Conservation (phyloP, 2,329 filamentous ascomycete genomes). For the Parafenestella ontariensis region DNA sequence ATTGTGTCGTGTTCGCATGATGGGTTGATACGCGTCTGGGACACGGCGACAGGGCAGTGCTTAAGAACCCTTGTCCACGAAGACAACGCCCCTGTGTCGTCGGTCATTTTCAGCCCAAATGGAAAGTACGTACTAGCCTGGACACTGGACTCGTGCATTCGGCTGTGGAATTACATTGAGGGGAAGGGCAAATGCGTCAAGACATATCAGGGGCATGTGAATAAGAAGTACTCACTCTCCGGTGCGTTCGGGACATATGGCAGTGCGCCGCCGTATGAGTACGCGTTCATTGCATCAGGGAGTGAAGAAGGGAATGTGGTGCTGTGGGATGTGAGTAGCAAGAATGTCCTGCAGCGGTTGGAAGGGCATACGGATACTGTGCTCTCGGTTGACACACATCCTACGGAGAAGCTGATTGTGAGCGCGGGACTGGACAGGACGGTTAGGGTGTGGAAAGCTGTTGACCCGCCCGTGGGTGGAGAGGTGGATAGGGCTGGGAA, state of each 20-base stretch:
- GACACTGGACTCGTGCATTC: conserved; percentile 86
- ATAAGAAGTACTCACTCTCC: conserved; percentile 82
- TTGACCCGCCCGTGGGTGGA: background rate
- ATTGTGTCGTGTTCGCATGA: conserved; percentile 92
- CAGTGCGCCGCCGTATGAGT: conserved; percentile 23
- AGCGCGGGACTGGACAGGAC: conserved; percentile 69
- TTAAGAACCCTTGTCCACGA: conserved; percentile 94
- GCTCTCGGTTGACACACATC: conserved; percentile 66
- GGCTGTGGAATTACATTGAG: conserved; percentile 93
- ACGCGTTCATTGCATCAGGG: conserved; percentile 77
- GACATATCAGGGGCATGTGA: conserved; percentile 93
- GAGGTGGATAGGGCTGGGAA: conserved; percentile 1
- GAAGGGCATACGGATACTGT: conserved; percentile 65
- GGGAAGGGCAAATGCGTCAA: conserved; percentile 91
- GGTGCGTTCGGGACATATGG: conserved; percentile 80
- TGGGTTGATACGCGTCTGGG: conserved; percentile 82
- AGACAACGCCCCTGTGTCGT: conserved; percentile 88
- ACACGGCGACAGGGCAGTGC: conserved; percentile 93
- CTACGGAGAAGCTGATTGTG: conserved; percentile 61
- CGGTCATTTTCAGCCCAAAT: conserved; percentile 92
- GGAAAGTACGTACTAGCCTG: conserved; percentile 91
- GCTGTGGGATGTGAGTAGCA: conserved; percentile 89
- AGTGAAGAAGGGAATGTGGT: conserved; percentile 87
- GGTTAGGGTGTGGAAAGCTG: conserved; percentile 63
- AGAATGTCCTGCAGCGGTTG: conserved; percentile 76